A percentile compares a stretch with the other conserved stretches of the same genome.
Evolutionary conservation across 2,329 filamentous ascomycete genomes (phyloP).

Genomic region (Talaromyces sp.): DNA sequence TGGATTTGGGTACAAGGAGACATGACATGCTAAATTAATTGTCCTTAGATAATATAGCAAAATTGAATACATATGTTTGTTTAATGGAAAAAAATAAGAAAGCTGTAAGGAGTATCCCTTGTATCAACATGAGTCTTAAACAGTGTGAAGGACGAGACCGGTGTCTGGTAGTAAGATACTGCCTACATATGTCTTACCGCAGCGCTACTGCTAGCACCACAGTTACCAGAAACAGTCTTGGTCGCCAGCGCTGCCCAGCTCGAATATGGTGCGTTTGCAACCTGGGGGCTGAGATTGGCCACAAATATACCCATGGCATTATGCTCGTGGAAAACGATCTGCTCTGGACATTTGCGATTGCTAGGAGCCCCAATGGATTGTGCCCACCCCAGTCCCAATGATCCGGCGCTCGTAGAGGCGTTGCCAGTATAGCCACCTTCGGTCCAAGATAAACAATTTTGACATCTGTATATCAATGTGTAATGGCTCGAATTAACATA

Average conservation of each 20-base stretch:
- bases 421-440: constrained; percentile 42
- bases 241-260: constrained; percentile 24
- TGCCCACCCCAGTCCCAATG: constrained; percentile 52
- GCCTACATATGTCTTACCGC: not conserved
- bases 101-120: too few relatives aligned
- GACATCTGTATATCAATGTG: constrained; percentile 60
- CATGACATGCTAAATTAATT: too few relatives aligned
- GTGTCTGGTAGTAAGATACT: too few relatives aligned
- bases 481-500: constrained; percentile 54
- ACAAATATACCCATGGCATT: constrained; percentile 49
- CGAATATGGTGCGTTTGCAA: constrained; percentile 35
- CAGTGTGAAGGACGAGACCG: too few relatives aligned
- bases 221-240: constrained; percentile 15
- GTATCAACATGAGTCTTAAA: too few relatives aligned
- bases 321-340: constrained; percentile 50
- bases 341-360: constrained; percentile 39
- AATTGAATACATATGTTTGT: too few relatives aligned
- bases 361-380: constrained; percentile 39
- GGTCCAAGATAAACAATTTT: constrained; percentile 52
- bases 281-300: constrained; percentile 38
- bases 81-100: too few relatives aligned
- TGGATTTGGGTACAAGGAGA: too few relatives aligned
- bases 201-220: not conserved
- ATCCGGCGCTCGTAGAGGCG: constrained; percentile 40
- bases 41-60: too few relatives aligned